Base-by-base conservation (phyloP, 2,329 filamentous ascomycete species). In the Sporothrix phasma region DNA sequence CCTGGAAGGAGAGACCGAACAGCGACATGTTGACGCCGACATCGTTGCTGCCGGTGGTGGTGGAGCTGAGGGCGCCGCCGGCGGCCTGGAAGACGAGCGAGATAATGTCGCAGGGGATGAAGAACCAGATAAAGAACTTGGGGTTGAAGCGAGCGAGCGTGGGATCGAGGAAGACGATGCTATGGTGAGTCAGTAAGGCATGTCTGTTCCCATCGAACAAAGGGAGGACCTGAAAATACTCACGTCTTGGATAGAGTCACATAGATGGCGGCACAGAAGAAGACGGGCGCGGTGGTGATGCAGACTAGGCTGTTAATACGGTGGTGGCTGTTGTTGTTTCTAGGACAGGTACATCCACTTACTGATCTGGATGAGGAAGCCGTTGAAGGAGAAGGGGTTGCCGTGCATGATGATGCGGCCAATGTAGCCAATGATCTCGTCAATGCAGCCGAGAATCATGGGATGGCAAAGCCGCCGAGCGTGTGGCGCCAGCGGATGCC, bases 361-460 rank as follows among this genome's bases (percentile, higher is more conserved):
- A 82, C 81, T 76, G 67, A 88, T 87, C 71, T 89, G 84, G n/a
- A 88, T 79, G 71, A 88, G 79, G 71, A 89, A 89, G 7, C 79
- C 83, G 13, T 71, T 70, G 70, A 86, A 81, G 56, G 71, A 76
- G 70, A 85, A 88, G 0, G 84, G 83, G 69, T 88, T 82, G 51
- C 79, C 66, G 67, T 80, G 79, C 65, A 86, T 75, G 69, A 84
- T 71, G 61, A 88, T 76, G 11, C 87, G 79, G 2, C 84, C 87
- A 1, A 75, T 73, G 67, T 89, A 89, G 19, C 87, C 87, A 39
- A 87, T 70, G 11, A 87, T 78, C 69, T 87, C 85, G 56, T 78
- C 76, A 5, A 80, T 46, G 67, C 80, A 84, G 53, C 86, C 86
- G 19, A 79, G 69, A 6, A 83, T 69, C 78, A 88, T 83, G 66